phyloP scores from a whole-genome alignment of 192 early-diverging fungal species.

The Coemansia sp. region DNA sequence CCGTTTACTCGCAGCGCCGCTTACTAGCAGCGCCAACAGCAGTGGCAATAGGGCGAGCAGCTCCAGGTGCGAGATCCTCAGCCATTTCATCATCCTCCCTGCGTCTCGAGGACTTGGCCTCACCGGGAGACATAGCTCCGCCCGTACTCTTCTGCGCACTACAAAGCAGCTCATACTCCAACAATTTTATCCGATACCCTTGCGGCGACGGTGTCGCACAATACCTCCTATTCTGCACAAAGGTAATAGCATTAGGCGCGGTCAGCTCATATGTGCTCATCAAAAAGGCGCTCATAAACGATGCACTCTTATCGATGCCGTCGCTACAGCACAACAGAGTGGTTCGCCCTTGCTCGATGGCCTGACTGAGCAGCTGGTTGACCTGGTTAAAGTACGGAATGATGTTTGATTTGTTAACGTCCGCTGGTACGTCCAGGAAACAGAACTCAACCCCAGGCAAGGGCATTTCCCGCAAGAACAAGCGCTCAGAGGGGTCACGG shows the following conservation, averaged over 20 bases:
- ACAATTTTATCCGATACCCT: slow-evolving; percentile 44
- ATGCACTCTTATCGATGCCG: slow-evolving; percentile 80
- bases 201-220: slow-evolving; percentile 58
- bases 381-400: slow-evolving; percentile 75
- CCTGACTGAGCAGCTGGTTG: slow-evolving; percentile 59
- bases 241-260: slow-evolving; percentile 71
- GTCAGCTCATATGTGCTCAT: slow-evolving; percentile 73
- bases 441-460: slow-evolving; percentile 63
- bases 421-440: slow-evolving; percentile 75
- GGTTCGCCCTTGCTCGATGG: slow-evolving; percentile 45
- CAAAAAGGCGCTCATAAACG: slow-evolving; percentile 87
- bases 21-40: background rate
- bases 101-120: slow-evolving; percentile 12
- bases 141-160: slow-evolving; percentile 18
- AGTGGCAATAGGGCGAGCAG: slow-evolving; percentile 7
- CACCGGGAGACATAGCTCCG: background rate
- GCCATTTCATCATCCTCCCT: slow-evolving; percentile 23
- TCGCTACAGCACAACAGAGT: slow-evolving; percentile 73
- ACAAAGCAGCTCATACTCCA: slow-evolving; percentile 51
- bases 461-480: slow-evolving; percentile 57
- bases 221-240: slow-evolving; percentile 82
- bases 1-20: background rate
- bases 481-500: slow-evolving; percentile 66
- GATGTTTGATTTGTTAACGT: slow-evolving; percentile 71
- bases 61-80: background rate